Evolutionary conservation across 176 grass and related monocot genomes (phyloP).

Genomic region (Oryza nivara): DNA sequence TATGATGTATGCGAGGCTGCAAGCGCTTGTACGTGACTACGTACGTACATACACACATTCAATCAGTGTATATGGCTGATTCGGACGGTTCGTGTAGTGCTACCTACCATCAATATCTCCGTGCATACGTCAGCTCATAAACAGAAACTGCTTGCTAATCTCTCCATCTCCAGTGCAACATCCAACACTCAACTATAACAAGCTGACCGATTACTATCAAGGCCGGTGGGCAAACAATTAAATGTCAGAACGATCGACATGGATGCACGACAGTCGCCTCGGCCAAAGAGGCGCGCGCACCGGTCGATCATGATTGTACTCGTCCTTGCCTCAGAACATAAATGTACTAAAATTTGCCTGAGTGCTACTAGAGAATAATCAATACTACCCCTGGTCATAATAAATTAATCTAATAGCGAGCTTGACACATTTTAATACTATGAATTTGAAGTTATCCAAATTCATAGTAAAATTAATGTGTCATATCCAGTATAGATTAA

Average conservation of each 20-base stretch:
- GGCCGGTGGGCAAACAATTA: conserved; percentile 4
- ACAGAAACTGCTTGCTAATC: background rate
- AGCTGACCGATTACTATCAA: background rate
- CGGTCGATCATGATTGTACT: background rate
- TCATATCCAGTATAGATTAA: too few relatives aligned
- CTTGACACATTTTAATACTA: too few relatives aligned
- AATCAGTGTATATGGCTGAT: background rate
- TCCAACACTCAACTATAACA: background rate
- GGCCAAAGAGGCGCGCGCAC: background rate
- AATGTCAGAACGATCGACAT: background rate
- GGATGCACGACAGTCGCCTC: background rate
- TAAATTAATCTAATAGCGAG: too few relatives aligned
- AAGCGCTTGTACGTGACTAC: background rate
- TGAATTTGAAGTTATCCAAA: too few relatives aligned
- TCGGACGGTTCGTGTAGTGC: background rate
- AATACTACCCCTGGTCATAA: too few relatives aligned
- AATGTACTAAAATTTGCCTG: background rate
- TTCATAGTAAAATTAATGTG: too few relatives aligned
- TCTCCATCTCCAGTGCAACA: background rate
- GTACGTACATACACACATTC: background rate
- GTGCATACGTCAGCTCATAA: background rate
- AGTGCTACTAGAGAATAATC: background rate
- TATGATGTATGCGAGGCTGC: background rate
- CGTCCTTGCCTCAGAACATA: background rate
- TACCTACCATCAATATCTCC: background rate